Conservation (phyloP, 495 filamentous ascomycete species). For the Cenococcum geophilum region DNA sequence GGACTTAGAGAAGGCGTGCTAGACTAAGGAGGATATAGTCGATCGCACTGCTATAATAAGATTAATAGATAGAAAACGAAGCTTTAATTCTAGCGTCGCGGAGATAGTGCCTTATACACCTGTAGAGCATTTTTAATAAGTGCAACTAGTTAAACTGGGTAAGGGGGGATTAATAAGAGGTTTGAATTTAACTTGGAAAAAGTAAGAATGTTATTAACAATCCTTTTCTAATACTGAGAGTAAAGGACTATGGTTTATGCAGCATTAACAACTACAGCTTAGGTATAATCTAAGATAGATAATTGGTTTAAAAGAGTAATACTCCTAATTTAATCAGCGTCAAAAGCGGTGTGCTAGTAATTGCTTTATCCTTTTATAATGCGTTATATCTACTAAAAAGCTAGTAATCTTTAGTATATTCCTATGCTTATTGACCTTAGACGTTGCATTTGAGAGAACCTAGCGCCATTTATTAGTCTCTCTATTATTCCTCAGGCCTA, state of each 20-base stretch:
- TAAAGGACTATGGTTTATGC: slow-evolving; percentile 33
- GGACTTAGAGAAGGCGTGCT: slow-evolving; percentile 29
- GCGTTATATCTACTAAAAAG: slow-evolving; percentile 30
- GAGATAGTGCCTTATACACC: slow-evolving; percentile 34
- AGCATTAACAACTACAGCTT: slow-evolving; percentile 17
- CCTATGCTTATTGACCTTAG: slow-evolving; percentile 17
- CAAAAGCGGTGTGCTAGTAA: slow-evolving; percentile 20
- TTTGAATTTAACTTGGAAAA: slow-evolving; percentile 35
- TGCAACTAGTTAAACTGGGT: slow-evolving; percentile 18
- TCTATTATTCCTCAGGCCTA: background rate
- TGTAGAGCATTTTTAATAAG: slow-evolving; percentile 26
- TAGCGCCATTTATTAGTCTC: slow-evolving; percentile 9
- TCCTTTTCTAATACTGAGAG: slow-evolving; percentile 31
- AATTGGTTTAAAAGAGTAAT: background rate
- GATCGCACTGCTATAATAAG: slow-evolving; percentile 21
- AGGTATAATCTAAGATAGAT: background rate
- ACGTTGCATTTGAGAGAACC: slow-evolving; percentile 3
- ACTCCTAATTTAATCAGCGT: slow-evolving; percentile 1
- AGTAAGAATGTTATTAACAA: slow-evolving; percentile 36
- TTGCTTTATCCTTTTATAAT: slow-evolving; percentile 26
- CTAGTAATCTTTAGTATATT: slow-evolving; percentile 23
- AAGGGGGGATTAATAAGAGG: slow-evolving; percentile 29
- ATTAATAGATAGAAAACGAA: slow-evolving; percentile 19
- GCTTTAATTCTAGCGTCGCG: slow-evolving; percentile 20
- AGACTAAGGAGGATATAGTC: slow-evolving; percentile 31